phyloP scores from a whole-genome alignment of 2,329 filamentous ascomycete species.

The Fusarium burgessii region DNA sequence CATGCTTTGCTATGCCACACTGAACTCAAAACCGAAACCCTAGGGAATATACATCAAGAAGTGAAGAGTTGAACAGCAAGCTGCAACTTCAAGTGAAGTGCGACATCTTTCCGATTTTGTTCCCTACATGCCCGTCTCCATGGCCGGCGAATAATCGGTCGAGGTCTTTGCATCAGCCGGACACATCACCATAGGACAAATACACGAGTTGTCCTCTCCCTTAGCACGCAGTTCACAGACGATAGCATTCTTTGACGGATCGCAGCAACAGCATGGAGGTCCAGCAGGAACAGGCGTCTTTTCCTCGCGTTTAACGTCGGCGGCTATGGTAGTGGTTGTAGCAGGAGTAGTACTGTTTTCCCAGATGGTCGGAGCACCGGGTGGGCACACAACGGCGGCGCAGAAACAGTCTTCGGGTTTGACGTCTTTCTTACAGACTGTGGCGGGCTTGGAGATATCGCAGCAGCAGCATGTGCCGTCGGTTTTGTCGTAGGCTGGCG shows the following conservation, averaged over 20 bases:
- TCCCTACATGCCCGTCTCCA: conserved; percentile 19
- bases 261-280: conserved; percentile 43
- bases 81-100: conserved; percentile 5
- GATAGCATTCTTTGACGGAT: conserved; percentile 25
- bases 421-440: conserved; percentile 43
- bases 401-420: conserved; percentile 46
- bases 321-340: not conserved
- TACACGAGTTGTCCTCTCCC: conserved; percentile 32
- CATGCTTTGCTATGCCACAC: conserved; percentile 12
- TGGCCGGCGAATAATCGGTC: conserved; percentile 9
- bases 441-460: conserved; percentile 40
- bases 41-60: conserved; percentile 26
- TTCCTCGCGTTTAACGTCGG: conserved; percentile 15
- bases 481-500: conserved; percentile 29
- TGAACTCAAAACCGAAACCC: conserved; percentile 5
- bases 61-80: conserved; percentile 13
- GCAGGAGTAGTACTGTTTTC: conserved; percentile 1
- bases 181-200: conserved; percentile 39
- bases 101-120: not conserved
- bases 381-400: conserved; percentile 40
- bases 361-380: conserved; percentile 33
- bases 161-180: conserved; percentile 37
- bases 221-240: conserved; percentile 36
- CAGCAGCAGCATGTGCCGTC: conserved; percentile 51
- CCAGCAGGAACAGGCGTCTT: conserved; percentile 5